Base-by-base conservation (phyloP, 164 flowering plant genomes). In the Magnolia officinalis region DNA sequence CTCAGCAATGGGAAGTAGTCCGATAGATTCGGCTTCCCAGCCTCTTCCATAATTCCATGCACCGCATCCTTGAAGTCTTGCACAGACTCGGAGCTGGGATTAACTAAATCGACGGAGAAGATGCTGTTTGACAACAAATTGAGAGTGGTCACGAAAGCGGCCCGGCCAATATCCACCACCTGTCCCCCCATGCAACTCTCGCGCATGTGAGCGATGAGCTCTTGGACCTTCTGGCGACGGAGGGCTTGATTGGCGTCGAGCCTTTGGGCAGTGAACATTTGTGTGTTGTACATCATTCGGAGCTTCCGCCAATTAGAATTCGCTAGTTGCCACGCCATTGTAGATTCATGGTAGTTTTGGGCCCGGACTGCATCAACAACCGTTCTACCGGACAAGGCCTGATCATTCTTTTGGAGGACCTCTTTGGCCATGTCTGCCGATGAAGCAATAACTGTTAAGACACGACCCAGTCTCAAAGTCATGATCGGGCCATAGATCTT, bases 401-500 rank as follows among this genome's bases (percentile, higher is more conserved):
- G 75, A 29, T 81, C 83, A 16, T 80, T 24, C 23, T 70, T 76
- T 37, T 80, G 85, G 23, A 84, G 81, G 50, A 83, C 76, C 64
- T 84, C 78, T 67, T 75, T 80, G 37, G 84, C 85, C 63, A 72
- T 50, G 21, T 23, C 18, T 0, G 84, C 23, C 1, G 83, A 78
- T 8, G 88, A 83, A 2, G 80, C 72, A 24, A 84, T 80, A 0
- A 86, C 71, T 0, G 82, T 78, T 31, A 81, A 80, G 5, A 75
- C 63, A 9, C 58, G 51, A 24, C 86, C 85, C 0, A 86, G 78
- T 5, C 76, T 63, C 6, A 86, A 70, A 31, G 67, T 72, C 81
- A 82, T 81, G 1, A 84, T 18, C 1, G 88, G 85, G 29, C 86
- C 85, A 63, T 86, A 73, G 21, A 26, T 18, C 6, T 73, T 67